These are phyloP conservation scores for Senna siamea DNA, from an alignment of 306 rosid species.

Conservation along the genomic window DNA sequence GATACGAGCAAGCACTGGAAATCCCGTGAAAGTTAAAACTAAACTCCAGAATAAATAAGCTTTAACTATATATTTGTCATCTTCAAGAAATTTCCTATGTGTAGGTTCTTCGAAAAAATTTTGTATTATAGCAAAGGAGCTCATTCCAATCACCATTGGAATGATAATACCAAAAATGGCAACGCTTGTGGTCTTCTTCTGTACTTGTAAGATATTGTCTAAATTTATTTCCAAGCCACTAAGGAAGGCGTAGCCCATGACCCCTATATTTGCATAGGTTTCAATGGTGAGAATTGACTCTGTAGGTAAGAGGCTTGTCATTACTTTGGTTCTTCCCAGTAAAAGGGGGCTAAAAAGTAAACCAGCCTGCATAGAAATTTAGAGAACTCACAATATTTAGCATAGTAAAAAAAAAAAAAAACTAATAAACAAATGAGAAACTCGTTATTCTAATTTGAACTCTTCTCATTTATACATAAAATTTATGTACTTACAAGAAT, in stretches of 20 bases:
- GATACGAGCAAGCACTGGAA: slow-evolving; percentile 47
- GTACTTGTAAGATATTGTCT: slow-evolving; percentile 31
- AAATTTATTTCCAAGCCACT: slow-evolving; percentile 51
- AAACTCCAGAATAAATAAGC: slow-evolving; percentile 43
- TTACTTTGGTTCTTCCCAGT: too few relatives aligned
- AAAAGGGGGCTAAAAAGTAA: too few relatives aligned
- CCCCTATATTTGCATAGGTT: slow-evolving; percentile 32
- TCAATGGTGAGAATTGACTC: too few relatives aligned
- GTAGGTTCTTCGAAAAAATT: not conserved
- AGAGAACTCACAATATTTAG: too few relatives aligned
- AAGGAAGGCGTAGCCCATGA: slow-evolving; percentile 41
- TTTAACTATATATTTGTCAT: not conserved
- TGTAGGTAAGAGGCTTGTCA: too few relatives aligned
- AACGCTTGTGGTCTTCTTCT: slow-evolving; percentile 42
- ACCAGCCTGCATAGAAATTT: too few relatives aligned
- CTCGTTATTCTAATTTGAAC: too few relatives aligned
- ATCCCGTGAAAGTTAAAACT: slow-evolving; percentile 45
- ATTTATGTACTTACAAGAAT: too few relatives aligned
- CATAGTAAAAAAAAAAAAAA: too few relatives aligned
- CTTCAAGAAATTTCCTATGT: too few relatives aligned
- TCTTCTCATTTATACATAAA: too few relatives aligned
- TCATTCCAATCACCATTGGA: slow-evolving; percentile 43
- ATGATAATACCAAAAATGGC: slow-evolving; percentile 34
- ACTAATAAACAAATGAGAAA: too few relatives aligned
- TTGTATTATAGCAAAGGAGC: slow-evolving; percentile 1